These are phyloP conservation scores for Eucalyptus microcorys DNA, from an alignment of 345 rosid genomes.

Conservation along the genomic window DNA sequence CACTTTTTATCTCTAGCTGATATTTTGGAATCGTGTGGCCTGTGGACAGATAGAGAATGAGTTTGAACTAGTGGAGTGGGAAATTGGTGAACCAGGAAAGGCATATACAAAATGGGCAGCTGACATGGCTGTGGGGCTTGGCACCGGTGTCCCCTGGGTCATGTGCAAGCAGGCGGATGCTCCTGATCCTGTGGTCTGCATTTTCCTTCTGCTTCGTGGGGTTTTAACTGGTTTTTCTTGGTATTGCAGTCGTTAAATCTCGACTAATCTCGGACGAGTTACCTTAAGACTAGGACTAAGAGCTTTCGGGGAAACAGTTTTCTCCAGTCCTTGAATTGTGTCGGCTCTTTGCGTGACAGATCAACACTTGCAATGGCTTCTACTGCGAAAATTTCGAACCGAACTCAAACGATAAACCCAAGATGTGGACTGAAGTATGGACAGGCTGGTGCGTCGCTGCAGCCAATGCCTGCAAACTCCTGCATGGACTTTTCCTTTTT, in stretches of 20 bases:
- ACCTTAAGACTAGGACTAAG: background rate
- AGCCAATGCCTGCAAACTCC: background rate
- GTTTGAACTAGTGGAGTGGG: conserved; percentile 43
- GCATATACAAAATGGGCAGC: conserved; percentile 54
- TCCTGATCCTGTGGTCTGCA: conserved; percentile 43
- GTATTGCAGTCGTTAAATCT: background rate
- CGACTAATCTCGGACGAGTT: background rate
- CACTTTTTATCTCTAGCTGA: background rate
- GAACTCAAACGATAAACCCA: conserved; percentile 48
- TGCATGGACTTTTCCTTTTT: background rate
- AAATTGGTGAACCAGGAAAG: conserved; percentile 33
- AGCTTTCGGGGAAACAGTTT: background rate
- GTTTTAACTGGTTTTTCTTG: background rate
- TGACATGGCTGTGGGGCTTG: conserved; percentile 43
- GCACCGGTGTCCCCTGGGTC: conserved; percentile 68
- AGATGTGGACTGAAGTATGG: conserved; percentile 92
- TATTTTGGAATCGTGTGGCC: background rate
- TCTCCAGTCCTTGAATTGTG: background rate
- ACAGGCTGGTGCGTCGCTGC: conserved; percentile 40
- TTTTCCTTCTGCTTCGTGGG: background rate
- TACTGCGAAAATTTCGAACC: conserved; percentile 69
- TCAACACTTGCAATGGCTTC: conserved; percentile 77
- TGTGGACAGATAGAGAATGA: conserved; percentile 54
- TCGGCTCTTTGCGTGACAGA: conserved; percentile 8
- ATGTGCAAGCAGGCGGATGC: conserved; percentile 25